Conservation (phyloP, 192 early-diverging fungal species). For the Geranomyces michiganensis region DNA sequence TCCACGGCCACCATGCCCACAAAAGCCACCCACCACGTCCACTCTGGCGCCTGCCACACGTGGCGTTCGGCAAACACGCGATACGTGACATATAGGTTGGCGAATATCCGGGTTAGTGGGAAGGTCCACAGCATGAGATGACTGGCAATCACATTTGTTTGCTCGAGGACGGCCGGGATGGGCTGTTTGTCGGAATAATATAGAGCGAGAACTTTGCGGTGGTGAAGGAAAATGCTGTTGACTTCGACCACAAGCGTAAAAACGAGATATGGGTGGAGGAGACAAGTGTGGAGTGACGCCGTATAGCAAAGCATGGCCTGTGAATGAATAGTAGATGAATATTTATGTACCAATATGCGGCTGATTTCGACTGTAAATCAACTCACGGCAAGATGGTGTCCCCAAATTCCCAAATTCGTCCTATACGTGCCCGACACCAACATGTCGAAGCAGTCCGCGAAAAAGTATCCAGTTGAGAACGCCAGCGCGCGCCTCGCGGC, state of each 20-base stretch:
- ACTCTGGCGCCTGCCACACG: constrained; percentile 8
- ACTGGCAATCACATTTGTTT: constrained; percentile 3
- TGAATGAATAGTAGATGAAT: not conserved
- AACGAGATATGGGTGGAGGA: constrained; percentile 20
- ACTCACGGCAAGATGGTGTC: constrained; percentile 14
- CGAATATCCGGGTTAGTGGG: constrained; percentile 13
- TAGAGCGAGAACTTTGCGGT: constrained; percentile 13
- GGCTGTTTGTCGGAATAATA: not conserved
- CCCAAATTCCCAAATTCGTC: constrained; percentile 25
- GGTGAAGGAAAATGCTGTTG: constrained; percentile 26
- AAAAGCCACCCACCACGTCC: constrained; percentile 19
- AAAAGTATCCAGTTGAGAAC: constrained; percentile 22
- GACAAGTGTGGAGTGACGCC: constrained; percentile 10
- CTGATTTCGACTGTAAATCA: not conserved
- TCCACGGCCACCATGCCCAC: constrained; percentile 9
- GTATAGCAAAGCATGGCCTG: constrained; percentile 17
- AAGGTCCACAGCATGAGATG: not conserved
- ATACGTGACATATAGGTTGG: constrained; percentile 20
- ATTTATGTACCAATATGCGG: not conserved
- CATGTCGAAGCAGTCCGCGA: constrained; percentile 24
- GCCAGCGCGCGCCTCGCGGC: constrained; percentile 5
- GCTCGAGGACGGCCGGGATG: not conserved
- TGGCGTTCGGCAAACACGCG: not conserved
- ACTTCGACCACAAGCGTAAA: constrained; percentile 25
- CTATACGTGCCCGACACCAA: constrained; percentile 10